phyloP scores from a whole-genome alignment of 2,329 filamentous ascomycete species.

The Pseudogymnoascus sp. region DNA sequence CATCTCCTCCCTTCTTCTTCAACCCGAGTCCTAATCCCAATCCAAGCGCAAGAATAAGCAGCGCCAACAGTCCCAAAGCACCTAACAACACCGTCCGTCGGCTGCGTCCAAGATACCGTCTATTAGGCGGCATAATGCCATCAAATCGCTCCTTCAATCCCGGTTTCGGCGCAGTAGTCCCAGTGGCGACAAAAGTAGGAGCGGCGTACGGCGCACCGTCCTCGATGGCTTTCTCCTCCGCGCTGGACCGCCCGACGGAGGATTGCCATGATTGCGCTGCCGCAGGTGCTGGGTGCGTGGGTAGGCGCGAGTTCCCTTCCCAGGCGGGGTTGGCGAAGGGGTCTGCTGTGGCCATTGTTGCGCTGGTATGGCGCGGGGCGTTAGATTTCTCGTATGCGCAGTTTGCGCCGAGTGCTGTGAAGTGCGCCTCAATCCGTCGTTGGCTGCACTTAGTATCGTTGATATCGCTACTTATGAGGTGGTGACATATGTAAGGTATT shows the following conservation, averaged over 20 bases:
- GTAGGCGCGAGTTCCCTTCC: neutral
- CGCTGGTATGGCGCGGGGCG: neutral
- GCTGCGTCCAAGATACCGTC: constrained; percentile 13
- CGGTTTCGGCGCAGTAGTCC: neutral
- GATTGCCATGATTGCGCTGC: neutral
- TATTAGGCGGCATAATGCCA: neutral
- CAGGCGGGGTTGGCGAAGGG: constrained; percentile 1
- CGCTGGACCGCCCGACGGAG: neutral
- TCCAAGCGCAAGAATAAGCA: constrained; percentile 10
- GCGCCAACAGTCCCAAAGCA: constrained; percentile 13
- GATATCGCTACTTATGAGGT: neutral
- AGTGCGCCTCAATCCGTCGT: neutral
- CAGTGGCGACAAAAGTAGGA: neutral
- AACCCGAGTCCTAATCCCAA: constrained; percentile 17
- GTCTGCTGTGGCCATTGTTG: neutral
- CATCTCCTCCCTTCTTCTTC: constrained; percentile 4
- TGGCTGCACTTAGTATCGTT: neutral
- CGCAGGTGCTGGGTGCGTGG: neutral
- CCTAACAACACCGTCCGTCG: constrained; percentile 10
- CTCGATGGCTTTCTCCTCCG: neutral
- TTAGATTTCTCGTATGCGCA: neutral
- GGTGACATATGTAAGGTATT: too few species aligned
- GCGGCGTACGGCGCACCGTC: neutral
- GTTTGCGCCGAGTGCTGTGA: neutral
- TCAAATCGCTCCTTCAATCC: constrained; percentile 1